Base-by-base conservation (phyloP, 148 eudicot genomes). In the Dianthus caryophyllus region DNA sequence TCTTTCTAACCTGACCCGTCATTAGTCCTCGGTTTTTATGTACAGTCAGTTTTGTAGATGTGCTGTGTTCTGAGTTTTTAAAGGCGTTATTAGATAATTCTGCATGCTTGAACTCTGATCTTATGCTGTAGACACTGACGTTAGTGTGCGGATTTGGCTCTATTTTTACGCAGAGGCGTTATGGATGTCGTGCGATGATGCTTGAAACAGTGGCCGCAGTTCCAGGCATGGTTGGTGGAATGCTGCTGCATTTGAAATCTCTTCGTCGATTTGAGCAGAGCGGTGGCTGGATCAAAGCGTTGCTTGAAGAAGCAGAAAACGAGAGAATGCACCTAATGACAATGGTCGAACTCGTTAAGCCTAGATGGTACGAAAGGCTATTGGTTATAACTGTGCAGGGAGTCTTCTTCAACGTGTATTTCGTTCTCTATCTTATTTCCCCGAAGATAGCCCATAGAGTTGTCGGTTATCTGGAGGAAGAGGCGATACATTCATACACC, bases 321-420 rank as follows among this genome's bases (percentile, higher is more conserved):
- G 97, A 91, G 75, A 82, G 97, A 72, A 91, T 91, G 97, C 97
- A 91, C 77, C 73, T 91, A 29, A 91, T 91, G 97, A 91, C 97
- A 33, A 85, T 91, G 93, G 81, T 87, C 17, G 97, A 91, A 78
- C 90, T 91, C 68, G 96, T 88, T 61, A 68, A 87, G 74, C 97
- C 97, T 41, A 82, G 79, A 65, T 91, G 97, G 96, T 87, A 84
- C 16, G 97, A 91, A 77, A 80, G 97, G 65, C 33, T 87, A 29
- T 69, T 91, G 79, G 97, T 91, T 67, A 83, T 91, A 5, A 64
- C 87, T 20, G 96, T 88, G 48, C 97, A 91, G 72, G 90, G 96
- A 64, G 86, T 82, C 29, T 88, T 91, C 74, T 91, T 88, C 78
- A 91, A 87, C 55, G 80, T 80, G 13, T 91, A 80, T 76, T 86